Evolutionary conservation across 1,284 basidiomycete genomes (phyloP).

Genomic region (Farysia itapuensis): DNA sequence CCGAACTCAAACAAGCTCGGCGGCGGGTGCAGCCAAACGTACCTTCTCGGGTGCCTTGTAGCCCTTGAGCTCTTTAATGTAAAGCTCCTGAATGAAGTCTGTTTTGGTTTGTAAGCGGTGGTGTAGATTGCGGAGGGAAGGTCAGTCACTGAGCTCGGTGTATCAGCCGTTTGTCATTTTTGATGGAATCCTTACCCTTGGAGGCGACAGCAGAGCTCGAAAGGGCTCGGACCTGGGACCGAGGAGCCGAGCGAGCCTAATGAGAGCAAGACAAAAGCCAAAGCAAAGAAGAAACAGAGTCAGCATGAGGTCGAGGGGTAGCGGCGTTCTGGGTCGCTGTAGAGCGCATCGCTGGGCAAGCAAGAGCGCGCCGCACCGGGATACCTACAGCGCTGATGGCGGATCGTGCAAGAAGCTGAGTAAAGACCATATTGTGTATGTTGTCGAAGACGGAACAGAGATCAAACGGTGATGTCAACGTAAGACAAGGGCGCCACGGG

Average conservation of each 20-base stretch:
- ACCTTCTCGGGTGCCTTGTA: slow-evolving; percentile 70
- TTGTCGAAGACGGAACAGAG: no score
- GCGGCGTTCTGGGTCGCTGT: no score
- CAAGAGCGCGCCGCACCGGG: no score
- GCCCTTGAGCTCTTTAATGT: slow-evolving; percentile 82
- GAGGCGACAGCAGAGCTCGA: slow-evolving; percentile 52
- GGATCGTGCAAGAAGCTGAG: slow-evolving; percentile 30
- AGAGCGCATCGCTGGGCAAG: no score
- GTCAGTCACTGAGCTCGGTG: background rate
- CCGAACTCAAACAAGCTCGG: no score
- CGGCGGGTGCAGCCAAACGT: no score
- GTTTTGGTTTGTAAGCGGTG: slow-evolving; percentile 1
- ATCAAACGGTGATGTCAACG: no score
- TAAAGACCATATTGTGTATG: slow-evolving; percentile 23
- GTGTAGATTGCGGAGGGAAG: no score
- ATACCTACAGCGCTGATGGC: slow-evolving; percentile 39
- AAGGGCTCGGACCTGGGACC: slow-evolving; percentile 44
- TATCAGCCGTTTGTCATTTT: background rate
- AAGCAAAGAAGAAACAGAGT: background rate
- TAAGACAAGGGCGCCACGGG: no score
- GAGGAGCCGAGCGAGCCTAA: slow-evolving; percentile 40
- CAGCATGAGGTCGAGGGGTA: background rate
- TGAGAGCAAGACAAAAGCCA: background rate
- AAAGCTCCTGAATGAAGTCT: slow-evolving; percentile 92
- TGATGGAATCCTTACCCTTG: slow-evolving; percentile 42